These are phyloP conservation scores for Paramarasmius palmivorus DNA, from an alignment of 1,284 basidiomycete genomes.

Conservation along the genomic window DNA sequence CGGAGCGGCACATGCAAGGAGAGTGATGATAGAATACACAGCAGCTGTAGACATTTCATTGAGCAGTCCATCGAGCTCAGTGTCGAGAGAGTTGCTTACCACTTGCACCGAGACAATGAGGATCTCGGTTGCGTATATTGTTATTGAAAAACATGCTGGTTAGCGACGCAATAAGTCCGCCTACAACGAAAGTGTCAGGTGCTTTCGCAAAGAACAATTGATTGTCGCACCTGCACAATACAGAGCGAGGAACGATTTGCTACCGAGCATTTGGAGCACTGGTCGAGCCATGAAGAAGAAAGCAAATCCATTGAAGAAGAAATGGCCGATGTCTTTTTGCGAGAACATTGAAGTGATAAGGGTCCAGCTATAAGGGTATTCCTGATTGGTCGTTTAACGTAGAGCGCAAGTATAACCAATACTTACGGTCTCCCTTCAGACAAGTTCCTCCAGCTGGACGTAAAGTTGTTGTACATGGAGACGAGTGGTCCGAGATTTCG, in stretches of 20 bases:
- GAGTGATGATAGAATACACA: conserved; percentile 72
- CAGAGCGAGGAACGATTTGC: conserved; percentile 68
- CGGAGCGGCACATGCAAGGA: conserved; percentile 74
- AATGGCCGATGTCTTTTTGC: conserved; percentile 63
- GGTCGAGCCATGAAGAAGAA: conserved; percentile 80
- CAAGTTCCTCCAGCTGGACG: conserved; percentile 63
- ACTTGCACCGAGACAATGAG: conserved; percentile 73
- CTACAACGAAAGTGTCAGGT: conserved; percentile 31
- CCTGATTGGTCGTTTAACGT: conserved; percentile 1
- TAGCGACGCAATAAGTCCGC: conserved; percentile 64
- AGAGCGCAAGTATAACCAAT: neutral
- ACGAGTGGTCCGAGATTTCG: conserved; percentile 49
- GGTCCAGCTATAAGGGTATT: conserved; percentile 66
- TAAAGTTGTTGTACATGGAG: conserved; percentile 76
- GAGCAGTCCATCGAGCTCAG: neutral
- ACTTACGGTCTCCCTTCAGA: conserved; percentile 68
- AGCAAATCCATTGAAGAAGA: conserved; percentile 78
- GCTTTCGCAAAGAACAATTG: neutral
- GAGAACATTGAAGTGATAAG: conserved; percentile 77
- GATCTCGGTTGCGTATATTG: conserved; percentile 40
- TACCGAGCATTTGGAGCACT: conserved; percentile 64
- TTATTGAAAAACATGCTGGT: conserved; percentile 62
- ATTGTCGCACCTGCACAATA: conserved; percentile 68
- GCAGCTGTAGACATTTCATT: conserved; percentile 47
- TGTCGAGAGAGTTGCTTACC: conserved; percentile 40